Evolutionary conservation across 345 rosid species (phyloP), one percentile per base, ranked within the genome.

Genomic region (Microcos paniculata): DNA sequence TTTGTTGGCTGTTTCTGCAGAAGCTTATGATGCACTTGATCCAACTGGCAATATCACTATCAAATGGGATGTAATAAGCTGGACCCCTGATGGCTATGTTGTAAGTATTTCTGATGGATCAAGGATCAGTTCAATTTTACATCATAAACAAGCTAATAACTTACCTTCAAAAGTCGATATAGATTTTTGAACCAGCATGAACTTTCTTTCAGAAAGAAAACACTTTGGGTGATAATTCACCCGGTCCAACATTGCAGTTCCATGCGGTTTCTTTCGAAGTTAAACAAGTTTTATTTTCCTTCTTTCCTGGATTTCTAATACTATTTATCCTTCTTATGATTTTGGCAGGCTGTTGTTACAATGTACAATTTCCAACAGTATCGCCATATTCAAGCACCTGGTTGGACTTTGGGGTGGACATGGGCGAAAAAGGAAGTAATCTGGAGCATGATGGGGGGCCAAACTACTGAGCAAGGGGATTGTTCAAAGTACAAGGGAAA

Each of bases 21-120:
- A 92, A 83, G 96, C 98, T 33, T 96, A 90, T 71, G 99, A 96
- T 87, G 81, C 98, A 15, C 90, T 96, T 23, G 97, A 93, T 85
- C 98, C 98, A 45, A 88, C 71, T 53, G 98, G 98, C 21, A 96
- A 96, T 76, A 90, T 96, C 85, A 93, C 98, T 21, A 81, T 93
- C 85, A 95, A 93, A 88, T 96, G 99, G 99, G 99, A 96, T 73
- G 64, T 96, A 13, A 86, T 93, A 79, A 88, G 78, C 81, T 96
- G 99, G 99, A 93, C 88, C 43, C 83, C 98, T 68, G 99, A 93
- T 87, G 96, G 98, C 80, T 96, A 96, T 82, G 88, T 88, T 73
- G 99, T 96, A 87, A 93, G 98, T 86, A 53, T 69, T 69, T 38
- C 43, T 28, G 40, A 21, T 69, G 51, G 10, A 0, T 75, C 35